Conservation (phyloP, 352 stramenopile genomes). For the Globisporangium parvum region DNA sequence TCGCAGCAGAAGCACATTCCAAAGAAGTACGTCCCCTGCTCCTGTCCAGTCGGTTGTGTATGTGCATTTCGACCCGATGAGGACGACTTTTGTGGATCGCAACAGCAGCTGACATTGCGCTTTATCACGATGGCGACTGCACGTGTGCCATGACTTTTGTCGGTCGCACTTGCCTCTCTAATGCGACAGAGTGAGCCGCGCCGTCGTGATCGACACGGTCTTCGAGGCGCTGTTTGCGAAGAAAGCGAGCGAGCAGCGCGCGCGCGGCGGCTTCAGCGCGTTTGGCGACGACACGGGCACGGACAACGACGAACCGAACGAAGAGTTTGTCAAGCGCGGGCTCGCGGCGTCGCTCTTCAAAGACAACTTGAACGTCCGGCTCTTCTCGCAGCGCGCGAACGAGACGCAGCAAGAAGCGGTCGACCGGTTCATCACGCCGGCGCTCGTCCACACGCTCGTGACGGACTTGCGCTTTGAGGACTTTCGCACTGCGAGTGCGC, state of each 20-base stretch:
- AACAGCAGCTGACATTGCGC: too few relatives aligned
- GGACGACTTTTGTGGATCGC: neutral
- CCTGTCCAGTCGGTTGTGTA: neutral
- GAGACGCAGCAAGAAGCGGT: conserved; percentile 41
- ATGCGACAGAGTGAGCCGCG: conserved; percentile 47
- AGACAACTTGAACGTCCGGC: conserved; percentile 33
- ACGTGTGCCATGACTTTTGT: neutral
- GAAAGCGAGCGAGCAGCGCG: conserved; percentile 15
- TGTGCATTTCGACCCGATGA: neutral
- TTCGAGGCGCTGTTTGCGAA: conserved; percentile 67
- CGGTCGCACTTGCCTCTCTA: too few relatives aligned
- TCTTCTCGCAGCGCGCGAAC: conserved; percentile 19
- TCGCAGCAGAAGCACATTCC: conserved; percentile 14
- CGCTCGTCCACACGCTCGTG: conserved; percentile 75
- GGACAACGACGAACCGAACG: conserved; percentile 76
- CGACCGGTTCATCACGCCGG: conserved; percentile 68
- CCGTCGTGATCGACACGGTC: conserved; percentile 79
- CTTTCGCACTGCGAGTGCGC: conserved; percentile 75
- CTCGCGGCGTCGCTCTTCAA: conserved; percentile 74
- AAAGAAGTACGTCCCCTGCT: conserved; percentile 23
- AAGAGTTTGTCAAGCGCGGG: conserved; percentile 79
- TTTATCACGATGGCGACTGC: too few relatives aligned
- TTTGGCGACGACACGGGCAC: conserved; percentile 76
- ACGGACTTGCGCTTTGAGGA: conserved; percentile 81
- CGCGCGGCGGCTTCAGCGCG: conserved; percentile 37